A percentile compares a stretch with the other conserved stretches of the same genome.
These are phyloP conservation scores for Amphirosellinia nigrospora DNA, from an alignment of 495 filamentous ascomycete species.

Conservation along the genomic window DNA sequence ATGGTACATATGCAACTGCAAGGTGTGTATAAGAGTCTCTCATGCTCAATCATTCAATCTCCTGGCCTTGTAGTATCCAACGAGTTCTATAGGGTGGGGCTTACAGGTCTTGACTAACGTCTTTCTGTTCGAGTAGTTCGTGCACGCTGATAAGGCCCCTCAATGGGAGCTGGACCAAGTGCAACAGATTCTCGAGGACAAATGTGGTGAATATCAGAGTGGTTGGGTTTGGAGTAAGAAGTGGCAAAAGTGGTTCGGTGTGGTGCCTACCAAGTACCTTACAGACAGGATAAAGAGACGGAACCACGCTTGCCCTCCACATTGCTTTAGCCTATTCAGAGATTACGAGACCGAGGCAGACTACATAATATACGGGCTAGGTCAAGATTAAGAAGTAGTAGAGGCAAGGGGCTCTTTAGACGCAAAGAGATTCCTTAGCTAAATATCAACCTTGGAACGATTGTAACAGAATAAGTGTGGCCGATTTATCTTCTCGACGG, in stretches of 20 bases:
- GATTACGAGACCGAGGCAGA: neutral
- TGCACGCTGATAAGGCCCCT: neutral
- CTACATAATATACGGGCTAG: too few species aligned
- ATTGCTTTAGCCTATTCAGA: neutral
- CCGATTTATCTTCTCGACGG: too few species aligned
- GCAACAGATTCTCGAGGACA: slow-evolving; percentile 21
- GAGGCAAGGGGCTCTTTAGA: too few species aligned
- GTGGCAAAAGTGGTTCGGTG: slow-evolving; percentile 31
- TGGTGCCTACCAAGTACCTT: slow-evolving; percentile 11
- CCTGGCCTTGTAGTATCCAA: neutral
- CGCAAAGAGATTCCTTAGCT: too few species aligned
- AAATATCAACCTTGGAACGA: too few species aligned
- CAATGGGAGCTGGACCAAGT: slow-evolving; percentile 26
- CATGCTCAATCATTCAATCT: neutral
- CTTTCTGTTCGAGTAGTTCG: neutral
- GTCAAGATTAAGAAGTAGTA: too few species aligned
- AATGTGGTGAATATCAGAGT: slow-evolving; percentile 26
- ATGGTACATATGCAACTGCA: slow-evolving; percentile 59
- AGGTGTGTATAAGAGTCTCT: neutral
- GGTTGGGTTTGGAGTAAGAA: slow-evolving; percentile 34
- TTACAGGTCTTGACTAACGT: neutral
- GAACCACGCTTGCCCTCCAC: neutral
- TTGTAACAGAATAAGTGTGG: too few species aligned
- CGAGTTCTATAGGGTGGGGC: neutral
- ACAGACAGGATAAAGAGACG: neutral